A percentile compares a stretch with the other conserved stretches of the same genome.
These are phyloP conservation scores for Zymoseptoria ardabiliae DNA, from an alignment of 2,329 filamentous ascomycete species.

Conservation along the genomic window DNA sequence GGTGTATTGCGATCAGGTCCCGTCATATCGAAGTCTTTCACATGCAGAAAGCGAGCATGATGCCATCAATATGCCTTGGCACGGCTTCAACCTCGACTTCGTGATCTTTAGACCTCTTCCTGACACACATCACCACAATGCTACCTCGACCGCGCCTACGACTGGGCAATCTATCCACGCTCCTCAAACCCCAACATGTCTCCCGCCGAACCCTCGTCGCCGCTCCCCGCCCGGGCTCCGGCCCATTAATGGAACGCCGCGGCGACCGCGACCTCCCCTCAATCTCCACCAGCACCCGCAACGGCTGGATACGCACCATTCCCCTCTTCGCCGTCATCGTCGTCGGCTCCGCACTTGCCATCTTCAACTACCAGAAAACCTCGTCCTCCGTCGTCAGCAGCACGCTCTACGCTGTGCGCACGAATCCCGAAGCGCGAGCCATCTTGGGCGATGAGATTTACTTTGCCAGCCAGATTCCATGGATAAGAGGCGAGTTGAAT, in stretches of 20 bases:
- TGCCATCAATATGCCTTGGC: slow-evolving; percentile 1
- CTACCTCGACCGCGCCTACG: slow-evolving; percentile 20
- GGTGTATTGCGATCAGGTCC: background rate
- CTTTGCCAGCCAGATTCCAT: slow-evolving; percentile 42
- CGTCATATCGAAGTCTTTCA: background rate
- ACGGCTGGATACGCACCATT: slow-evolving; percentile 51
- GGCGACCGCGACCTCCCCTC: slow-evolving; percentile 47
- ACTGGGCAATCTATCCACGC: slow-evolving; percentile 4
- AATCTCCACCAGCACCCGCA: slow-evolving; percentile 25
- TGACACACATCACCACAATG: slow-evolving; percentile 14
- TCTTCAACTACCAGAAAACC: slow-evolving; percentile 99
- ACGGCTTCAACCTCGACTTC: background rate
- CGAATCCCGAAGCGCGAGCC: slow-evolving; percentile 64
- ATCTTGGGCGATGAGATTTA: slow-evolving; percentile 66
- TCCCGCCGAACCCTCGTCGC: slow-evolving; percentile 40
- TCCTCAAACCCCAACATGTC: slow-evolving; percentile 6
- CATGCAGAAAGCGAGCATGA: background rate
- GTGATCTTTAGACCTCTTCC: slow-evolving; percentile 3
- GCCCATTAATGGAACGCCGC: slow-evolving; percentile 46
- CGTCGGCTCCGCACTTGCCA: slow-evolving; percentile 65
- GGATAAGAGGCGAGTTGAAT: slow-evolving; percentile 64
- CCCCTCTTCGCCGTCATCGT: slow-evolving; percentile 74
- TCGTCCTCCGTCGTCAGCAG: slow-evolving; percentile 74
- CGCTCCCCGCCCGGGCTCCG: slow-evolving; percentile 43
- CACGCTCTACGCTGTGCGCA: slow-evolving; percentile 86